phyloP scores from a whole-genome alignment of 495 filamentous ascomycete species.

The Penicillium lagena region DNA sequence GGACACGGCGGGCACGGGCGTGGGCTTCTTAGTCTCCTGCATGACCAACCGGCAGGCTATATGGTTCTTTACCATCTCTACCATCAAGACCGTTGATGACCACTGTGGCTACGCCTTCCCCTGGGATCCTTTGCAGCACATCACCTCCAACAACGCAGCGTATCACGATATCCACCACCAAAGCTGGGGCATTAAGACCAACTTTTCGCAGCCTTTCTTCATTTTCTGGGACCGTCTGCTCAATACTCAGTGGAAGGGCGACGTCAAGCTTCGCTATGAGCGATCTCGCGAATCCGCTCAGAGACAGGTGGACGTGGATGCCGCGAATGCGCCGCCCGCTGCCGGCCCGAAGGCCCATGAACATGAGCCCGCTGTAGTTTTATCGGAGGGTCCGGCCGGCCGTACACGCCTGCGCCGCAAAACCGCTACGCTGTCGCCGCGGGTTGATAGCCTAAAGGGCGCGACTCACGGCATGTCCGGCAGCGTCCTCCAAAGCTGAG shows the following conservation, averaged over 20 bases:
- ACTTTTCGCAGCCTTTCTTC: conserved; percentile 49
- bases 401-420: conserved; percentile 34
- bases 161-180: conserved; percentile 99
- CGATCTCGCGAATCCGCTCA: conserved; percentile 36
- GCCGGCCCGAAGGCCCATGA: conserved; percentile 2
- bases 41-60: conserved; percentile 77
- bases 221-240: conserved; percentile 47
- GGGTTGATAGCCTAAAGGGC: conserved; percentile 34
- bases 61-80: conserved; percentile 76
- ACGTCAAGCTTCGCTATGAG: conserved; percentile 38
- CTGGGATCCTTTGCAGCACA: conserved; percentile 86
- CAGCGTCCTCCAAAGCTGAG: conserved; percentile 32
- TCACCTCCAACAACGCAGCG: conserved; percentile 86
- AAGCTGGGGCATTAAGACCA: conserved; percentile 88
- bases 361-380: conserved; percentile 19
- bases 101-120: conserved; percentile 95
- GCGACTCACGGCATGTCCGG: conserved; percentile 32
- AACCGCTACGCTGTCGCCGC: conserved; percentile 12
- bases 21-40: conserved; percentile 70
- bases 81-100: conserved; percentile 94
- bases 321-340: conserved; percentile 5
- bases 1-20: conserved; percentile 77
- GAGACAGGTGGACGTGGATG: conserved; percentile 30
- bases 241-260: conserved; percentile 40
- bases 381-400: conserved; percentile 20